A percentile compares a stretch with the other conserved stretches of the same genome.
These are phyloP conservation scores for Striga hermonthica DNA, from an alignment of 305 asterid genomes.

Conservation along the genomic window DNA sequence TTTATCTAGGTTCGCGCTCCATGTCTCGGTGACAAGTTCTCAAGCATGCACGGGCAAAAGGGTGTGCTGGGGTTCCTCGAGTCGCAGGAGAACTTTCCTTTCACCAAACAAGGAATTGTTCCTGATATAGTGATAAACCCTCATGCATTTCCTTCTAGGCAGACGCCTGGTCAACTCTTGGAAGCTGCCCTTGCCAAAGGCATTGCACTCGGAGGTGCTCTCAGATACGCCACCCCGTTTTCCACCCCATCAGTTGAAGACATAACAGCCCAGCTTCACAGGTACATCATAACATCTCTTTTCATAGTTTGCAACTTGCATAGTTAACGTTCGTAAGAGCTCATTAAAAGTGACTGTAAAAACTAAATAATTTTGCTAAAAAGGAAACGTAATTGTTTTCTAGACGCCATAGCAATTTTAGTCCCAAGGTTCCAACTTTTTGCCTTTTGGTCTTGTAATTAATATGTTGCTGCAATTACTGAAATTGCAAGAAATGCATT, in stretches of 20 bases:
- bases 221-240: constrained; percentile 86
- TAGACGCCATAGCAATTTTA: too few relatives aligned
- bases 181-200: constrained; percentile 93
- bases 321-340: constrained; percentile 3
- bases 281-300: constrained; percentile 39
- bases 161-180: constrained; percentile 90
- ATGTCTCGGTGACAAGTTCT: constrained; percentile 89
- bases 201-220: constrained; percentile 72
- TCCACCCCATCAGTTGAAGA: constrained; percentile 70
- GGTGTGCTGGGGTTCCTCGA: constrained; percentile 90
- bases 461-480: too few relatives aligned
- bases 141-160: constrained; percentile 94
- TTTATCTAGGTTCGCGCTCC: constrained; percentile 84
- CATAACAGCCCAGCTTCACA: constrained; percentile 74
- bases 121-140: constrained; percentile 97
- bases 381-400: too few relatives aligned
- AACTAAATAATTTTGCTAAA: background rate
- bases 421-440: too few relatives aligned
- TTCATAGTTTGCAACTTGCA: background rate
- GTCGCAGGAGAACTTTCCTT: constrained; percentile 88
- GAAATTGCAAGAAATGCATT: too few relatives aligned
- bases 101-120: constrained; percentile 80
- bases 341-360: constrained; percentile 6
- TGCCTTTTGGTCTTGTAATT: too few relatives aligned
- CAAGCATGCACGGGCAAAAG: constrained; percentile 99